A percentile compares a stretch with the other conserved stretches of the same genome.
Evolutionary conservation across 1,284 basidiomycete species (phyloP).

Genomic region (Takashimella koratensis): DNA sequence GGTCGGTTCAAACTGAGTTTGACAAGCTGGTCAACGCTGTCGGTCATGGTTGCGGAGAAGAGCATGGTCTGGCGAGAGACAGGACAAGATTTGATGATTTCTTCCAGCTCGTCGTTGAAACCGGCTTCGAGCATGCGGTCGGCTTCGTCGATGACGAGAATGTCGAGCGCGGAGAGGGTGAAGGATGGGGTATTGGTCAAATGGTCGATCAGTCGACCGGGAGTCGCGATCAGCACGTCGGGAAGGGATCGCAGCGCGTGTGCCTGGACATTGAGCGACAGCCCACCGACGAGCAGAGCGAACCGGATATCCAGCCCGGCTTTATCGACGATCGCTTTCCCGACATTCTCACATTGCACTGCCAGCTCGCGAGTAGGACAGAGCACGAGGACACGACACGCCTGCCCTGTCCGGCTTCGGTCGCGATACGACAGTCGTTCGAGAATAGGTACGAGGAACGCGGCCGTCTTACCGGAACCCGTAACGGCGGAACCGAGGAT

Average conservation of each 20-base stretch:
- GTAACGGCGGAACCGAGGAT: slow-evolving; percentile 93
- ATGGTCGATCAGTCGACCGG: slow-evolving; percentile 94
- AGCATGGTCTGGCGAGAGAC: slow-evolving; percentile 91
- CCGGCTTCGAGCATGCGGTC: slow-evolving; percentile 98
- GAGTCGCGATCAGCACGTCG: slow-evolving; percentile 90
- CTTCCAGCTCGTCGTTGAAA: slow-evolving; percentile 89
- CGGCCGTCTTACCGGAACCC: slow-evolving; percentile 94
- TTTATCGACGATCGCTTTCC: slow-evolving; percentile 66
- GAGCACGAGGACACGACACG: slow-evolving; percentile 89
- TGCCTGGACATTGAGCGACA: slow-evolving; percentile 89
- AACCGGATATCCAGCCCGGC: slow-evolving; percentile 83
- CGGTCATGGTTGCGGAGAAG: slow-evolving; percentile 98
- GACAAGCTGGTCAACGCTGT: slow-evolving; percentile 89
- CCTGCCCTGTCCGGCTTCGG: slow-evolving; percentile 70
- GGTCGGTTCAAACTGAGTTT: slow-evolving; percentile 87
- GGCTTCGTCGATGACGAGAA: slow-evolving; percentile 93
- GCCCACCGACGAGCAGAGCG: slow-evolving; percentile 85
- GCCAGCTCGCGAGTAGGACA: slow-evolving; percentile 92
- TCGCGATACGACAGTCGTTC: slow-evolving; percentile 88
- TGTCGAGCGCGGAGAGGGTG: slow-evolving; percentile 86
- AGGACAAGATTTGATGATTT: slow-evolving; percentile 89
- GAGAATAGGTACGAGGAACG: slow-evolving; percentile 89
- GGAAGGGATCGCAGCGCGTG: slow-evolving; percentile 76
- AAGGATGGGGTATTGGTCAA: slow-evolving; percentile 93
- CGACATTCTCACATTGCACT: slow-evolving; percentile 90